Evolutionary conservation across 2,329 filamentous ascomycete genomes (phyloP), one percentile per base, ranked within the genome.

Genomic region (Fusarium solani-melongenae): DNA sequence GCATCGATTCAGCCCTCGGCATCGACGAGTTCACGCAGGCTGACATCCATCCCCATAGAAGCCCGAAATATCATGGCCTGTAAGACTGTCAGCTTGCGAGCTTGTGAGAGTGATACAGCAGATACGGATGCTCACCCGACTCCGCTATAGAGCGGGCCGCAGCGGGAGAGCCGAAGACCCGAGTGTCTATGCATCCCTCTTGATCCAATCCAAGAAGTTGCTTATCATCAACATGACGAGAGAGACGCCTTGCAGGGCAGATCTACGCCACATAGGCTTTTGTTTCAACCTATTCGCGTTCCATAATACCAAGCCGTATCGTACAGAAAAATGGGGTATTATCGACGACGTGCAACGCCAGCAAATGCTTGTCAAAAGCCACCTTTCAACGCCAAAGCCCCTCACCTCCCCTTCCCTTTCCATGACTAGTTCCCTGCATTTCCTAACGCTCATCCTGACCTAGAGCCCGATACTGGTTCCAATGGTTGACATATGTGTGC

Each of bases 401-500:
- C 56, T 44, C 44, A 34, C n/a, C 53, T 41, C 24, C 22, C 51
- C 55, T 33, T n/a, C 33, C 60, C 36, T 27, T 41, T 39, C 15
- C 44, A 44, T 59, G 39, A n/a, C 12, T 44, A 69, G 53, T 64
- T 46, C 22, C 33, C 33, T 53, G 24, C 55, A 20, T 51, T 55
- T 41, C 58, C 53, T 44, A 53, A 29, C 51, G 31, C 12, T 41
- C 33, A 44, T 44, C 67, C 24, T 67, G 59, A 15, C 74, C 75
- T 1, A 78, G 61, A 55, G 70, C 44, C 44, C 75, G 75, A 61
- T 81, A 83, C 61, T 83, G 79, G 62, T 81, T 80, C 82, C 82
- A 83, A 60, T 83, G 80, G 63, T 83, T 83, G 59, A 83, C 77
- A 64, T 82, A 82, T 17, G 74, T 51, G 71, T 78, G 55, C 69